Conservation (phyloP, 23 red algal species). For the Gracilariopsis chorda region DNA sequence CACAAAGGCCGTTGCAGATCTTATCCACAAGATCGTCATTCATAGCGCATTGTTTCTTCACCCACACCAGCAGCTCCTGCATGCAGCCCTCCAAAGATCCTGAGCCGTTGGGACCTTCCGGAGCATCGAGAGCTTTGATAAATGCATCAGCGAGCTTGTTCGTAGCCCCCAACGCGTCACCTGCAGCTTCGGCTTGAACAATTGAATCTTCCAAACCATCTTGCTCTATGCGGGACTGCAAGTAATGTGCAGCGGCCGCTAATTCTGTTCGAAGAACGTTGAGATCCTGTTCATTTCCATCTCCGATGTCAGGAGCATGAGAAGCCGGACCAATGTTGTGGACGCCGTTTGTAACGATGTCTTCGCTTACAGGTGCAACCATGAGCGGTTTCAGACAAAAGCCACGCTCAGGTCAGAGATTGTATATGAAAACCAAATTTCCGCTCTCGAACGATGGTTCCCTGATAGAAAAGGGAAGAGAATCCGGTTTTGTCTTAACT, state of each 20-base stretch:
- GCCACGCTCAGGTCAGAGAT: not conserved
- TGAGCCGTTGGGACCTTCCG: not conserved
- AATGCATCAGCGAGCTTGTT: slow-evolving; percentile 41
- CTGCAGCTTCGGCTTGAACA: not conserved
- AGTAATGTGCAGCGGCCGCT: slow-evolving; percentile 40
- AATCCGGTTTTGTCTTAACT: no score
- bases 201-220: not conserved
- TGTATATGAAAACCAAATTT: not conserved
- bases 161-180: slow-evolving; percentile 6
- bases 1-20: slow-evolving; percentile 30
- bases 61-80: slow-evolving; percentile 58
- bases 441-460: not conserved
- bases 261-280: slow-evolving; percentile 28
- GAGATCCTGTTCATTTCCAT: slow-evolving; percentile 30
- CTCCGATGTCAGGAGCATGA: not conserved
- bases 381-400: not conserved
- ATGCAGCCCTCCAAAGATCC: slow-evolving; percentile 69
- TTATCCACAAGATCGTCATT: slow-evolving; percentile 32
- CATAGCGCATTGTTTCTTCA: slow-evolving; percentile 38
- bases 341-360: slow-evolving; percentile 43
- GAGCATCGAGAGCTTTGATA: slow-evolving; percentile 25
- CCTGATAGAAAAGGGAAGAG: no score
- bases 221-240: not conserved
- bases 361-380: slow-evolving; percentile 16
- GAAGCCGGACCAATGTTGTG: slow-evolving; percentile 14